Conservation (phyloP, 495 filamentous ascomycete species). For the Neurospora africana region DNA sequence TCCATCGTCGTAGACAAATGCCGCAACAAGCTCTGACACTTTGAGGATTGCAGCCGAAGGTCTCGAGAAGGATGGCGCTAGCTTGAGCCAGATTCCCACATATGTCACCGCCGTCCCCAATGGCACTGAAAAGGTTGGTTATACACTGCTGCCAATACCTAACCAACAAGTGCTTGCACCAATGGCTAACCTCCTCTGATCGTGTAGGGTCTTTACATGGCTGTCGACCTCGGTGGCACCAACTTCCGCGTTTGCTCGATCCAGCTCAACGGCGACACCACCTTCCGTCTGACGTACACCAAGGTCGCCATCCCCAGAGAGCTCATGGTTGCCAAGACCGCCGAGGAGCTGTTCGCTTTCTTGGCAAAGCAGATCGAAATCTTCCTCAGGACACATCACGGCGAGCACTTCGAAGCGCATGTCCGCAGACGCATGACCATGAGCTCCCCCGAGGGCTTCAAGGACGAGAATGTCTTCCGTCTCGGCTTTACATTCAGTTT, state of each 20-base stretch:
- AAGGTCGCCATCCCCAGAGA: constrained; percentile 86
- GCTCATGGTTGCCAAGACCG: constrained; percentile 80
- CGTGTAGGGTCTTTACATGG: constrained; percentile 84
- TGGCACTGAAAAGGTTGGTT: constrained; percentile 79
- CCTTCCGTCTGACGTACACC: constrained; percentile 80
- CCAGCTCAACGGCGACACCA: constrained; percentile 80
- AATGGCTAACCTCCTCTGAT: constrained; percentile 2
- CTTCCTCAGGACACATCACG: constrained; percentile 81
- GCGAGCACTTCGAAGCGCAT: constrained; percentile 73
- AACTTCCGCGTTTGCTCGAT: constrained; percentile 98
- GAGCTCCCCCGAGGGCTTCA: constrained; percentile 41
- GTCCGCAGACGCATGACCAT: constrained; percentile 47
- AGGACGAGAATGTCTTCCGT: constrained; percentile 67
- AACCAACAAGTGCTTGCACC: not conserved
- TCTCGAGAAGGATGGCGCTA: constrained; percentile 63
- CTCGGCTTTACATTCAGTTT: constrained; percentile 97
- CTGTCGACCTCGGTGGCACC: constrained; percentile 92
- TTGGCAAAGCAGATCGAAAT: constrained; percentile 80
- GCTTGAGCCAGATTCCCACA: constrained; percentile 89
- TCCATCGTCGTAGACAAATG: not conserved
- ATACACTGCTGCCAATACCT: not conserved
- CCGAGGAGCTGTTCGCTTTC: constrained; percentile 84
- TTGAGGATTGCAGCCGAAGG: constrained; percentile 51
- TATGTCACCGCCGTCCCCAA: constrained; percentile 94
- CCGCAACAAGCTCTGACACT: not conserved